A percentile compares a stretch with the other conserved stretches of the same genome.
Evolutionary conservation across 495 filamentous ascomycete genomes (phyloP).

Genomic region (Neurospora sp.): DNA sequence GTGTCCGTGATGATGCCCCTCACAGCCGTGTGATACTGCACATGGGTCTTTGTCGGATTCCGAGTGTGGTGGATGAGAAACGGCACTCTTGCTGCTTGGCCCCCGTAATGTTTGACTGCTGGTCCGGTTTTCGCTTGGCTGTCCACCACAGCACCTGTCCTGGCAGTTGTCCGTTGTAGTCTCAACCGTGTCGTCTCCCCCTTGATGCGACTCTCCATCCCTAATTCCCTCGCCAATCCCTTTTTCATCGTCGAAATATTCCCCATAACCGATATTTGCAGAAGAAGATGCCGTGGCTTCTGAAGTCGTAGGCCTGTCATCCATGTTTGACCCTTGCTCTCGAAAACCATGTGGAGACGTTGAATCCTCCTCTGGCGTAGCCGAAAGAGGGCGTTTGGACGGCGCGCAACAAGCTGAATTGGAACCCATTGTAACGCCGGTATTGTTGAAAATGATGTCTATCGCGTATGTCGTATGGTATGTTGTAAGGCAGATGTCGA

Average conservation of each 20-base stretch:
- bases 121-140: background rate
- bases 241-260: background rate
- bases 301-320: background rate
- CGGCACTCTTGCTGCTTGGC: background rate
- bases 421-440: slow-evolving; percentile 8
- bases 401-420: slow-evolving; percentile 11
- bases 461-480: background rate
- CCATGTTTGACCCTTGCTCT: background rate
- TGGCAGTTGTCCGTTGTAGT: background rate
- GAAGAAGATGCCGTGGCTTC: background rate
- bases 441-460: background rate
- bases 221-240: background rate
- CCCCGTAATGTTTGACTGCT: background rate
- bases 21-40: background rate
- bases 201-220: background rate
- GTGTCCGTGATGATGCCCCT: background rate
- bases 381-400: background rate
- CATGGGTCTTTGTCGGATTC: background rate
- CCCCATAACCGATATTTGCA: background rate
- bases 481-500: background rate
- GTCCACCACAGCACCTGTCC: background rate
- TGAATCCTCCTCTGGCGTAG: background rate
- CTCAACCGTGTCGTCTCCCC: background rate
- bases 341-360: background rate
- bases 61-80: background rate